phyloP scores from a whole-genome alignment of 2,329 filamentous ascomycete species.

The Cadophora sp. region DNA sequence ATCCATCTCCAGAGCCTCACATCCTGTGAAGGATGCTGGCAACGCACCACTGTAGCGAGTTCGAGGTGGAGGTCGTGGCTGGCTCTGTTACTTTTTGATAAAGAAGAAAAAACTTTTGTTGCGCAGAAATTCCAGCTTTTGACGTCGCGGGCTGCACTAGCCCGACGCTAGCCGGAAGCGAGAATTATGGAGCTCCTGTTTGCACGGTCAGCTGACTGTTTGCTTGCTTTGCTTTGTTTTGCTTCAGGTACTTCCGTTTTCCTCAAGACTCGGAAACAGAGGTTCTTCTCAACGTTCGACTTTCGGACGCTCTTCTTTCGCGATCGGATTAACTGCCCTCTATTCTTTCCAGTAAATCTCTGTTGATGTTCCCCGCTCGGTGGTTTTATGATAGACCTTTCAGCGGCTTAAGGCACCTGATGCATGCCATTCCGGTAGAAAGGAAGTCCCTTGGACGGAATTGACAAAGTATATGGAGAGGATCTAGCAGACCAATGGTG shows the following conservation, averaged over 20 bases:
- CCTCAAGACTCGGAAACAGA: background rate
- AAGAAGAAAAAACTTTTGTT: constrained; percentile 48
- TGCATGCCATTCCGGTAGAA: background rate
- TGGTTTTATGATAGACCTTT: background rate
- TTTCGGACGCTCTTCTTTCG: background rate
- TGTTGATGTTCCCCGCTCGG: background rate
- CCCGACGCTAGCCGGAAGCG: constrained; percentile 19
- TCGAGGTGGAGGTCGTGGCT: constrained; percentile 73
- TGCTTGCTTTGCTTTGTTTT: background rate
- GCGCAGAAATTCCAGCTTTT: constrained; percentile 30
- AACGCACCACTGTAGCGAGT: constrained; percentile 68
- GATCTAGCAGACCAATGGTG: background rate
- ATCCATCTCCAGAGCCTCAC: constrained; percentile 70
- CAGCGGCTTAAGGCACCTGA: too few species aligned
- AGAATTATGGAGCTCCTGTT: background rate
- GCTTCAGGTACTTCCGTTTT: too few species aligned
- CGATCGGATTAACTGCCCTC: background rate
- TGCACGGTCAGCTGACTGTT: constrained; percentile 15
- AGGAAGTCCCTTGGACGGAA: background rate
- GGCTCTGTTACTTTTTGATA: constrained; percentile 60
- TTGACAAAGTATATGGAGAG: background rate
- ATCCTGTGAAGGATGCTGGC: constrained; percentile 62
- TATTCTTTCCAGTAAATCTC: background rate
- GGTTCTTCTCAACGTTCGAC: background rate
- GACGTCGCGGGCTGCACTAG: constrained; percentile 13